A percentile compares a stretch with the other conserved stretches of the same genome.
Evolutionary conservation across 345 rosid species (phyloP).

Genomic region (Eucalyptus pauciflora): DNA sequence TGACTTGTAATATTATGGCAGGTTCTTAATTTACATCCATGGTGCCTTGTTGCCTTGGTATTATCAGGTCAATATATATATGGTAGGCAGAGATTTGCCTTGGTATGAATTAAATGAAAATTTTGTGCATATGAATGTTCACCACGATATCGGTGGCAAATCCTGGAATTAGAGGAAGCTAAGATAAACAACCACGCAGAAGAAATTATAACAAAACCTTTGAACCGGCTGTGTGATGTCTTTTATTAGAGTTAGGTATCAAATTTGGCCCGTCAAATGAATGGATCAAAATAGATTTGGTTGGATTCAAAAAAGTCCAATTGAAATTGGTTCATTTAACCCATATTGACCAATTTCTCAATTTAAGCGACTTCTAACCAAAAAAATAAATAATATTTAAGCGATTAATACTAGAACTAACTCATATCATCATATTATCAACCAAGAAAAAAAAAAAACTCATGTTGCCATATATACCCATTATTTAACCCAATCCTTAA

Average conservation of each 20-base stretch:
- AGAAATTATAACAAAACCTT: background rate
- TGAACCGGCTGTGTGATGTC: background rate
- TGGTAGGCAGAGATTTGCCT: background rate
- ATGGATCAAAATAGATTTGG: background rate
- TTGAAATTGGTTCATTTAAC: background rate
- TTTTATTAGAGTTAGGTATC: background rate
- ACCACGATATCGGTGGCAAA: background rate
- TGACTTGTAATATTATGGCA: background rate
- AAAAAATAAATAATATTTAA: too few species aligned
- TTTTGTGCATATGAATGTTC: background rate
- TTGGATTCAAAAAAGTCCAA: background rate
- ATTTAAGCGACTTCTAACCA: too few species aligned
- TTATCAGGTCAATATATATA: background rate
- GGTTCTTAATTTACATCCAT: background rate
- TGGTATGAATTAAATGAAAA: background rate
- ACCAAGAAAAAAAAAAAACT: too few species aligned
- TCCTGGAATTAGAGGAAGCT: background rate
- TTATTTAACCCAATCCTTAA: too few species aligned
- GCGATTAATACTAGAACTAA: too few species aligned
- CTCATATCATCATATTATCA: too few species aligned
- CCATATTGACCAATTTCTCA: background rate
- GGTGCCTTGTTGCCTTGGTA: background rate
- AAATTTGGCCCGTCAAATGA: background rate
- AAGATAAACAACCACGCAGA: background rate
- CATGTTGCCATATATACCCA: too few species aligned